These are phyloP conservation scores for Trametes maxima DNA, from an alignment of 768 basidiomycete genomes.

Conservation along the genomic window DNA sequence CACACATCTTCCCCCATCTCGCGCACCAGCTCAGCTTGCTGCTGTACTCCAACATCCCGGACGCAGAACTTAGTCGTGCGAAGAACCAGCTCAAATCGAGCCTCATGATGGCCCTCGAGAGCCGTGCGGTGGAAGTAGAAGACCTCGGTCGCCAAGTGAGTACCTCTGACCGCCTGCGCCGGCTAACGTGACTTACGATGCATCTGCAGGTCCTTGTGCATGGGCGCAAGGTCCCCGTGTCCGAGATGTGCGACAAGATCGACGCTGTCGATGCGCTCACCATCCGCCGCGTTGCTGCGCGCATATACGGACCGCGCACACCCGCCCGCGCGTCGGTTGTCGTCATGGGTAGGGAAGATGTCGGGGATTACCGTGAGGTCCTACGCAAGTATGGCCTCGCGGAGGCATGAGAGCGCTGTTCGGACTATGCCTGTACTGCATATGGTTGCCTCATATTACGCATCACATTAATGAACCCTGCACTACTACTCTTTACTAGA, in stretches of 20 bases:
- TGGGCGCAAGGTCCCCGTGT: conserved; percentile 79
- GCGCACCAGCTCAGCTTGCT: conserved; percentile 86
- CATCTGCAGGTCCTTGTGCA: conserved; percentile 76
- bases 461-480: no score
- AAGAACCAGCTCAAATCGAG: conserved; percentile 95
- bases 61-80: conserved; percentile 76
- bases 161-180: background rate
- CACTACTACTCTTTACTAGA: no score
- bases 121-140: conserved; percentile 80
- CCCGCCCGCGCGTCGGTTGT: conserved; percentile 77
- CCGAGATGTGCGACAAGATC: conserved; percentile 89
- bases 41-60: conserved; percentile 66
- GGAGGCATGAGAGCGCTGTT: conserved; percentile 15
- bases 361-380: conserved; percentile 63
- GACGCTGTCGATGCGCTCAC: conserved; percentile 72
- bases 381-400: conserved; percentile 74
- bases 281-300: conserved; percentile 73
- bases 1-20: conserved; percentile 79
- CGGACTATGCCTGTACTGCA: background rate
- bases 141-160: conserved; percentile 88
- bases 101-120: conserved; percentile 94
- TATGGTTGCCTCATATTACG: background rate
- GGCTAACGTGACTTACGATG: conserved; percentile 6
- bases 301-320: conserved; percentile 68
- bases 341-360: conserved; percentile 79